Conservation (phyloP, 2,329 filamentous ascomycete genomes). For the Phaeosphaeria sp. region DNA sequence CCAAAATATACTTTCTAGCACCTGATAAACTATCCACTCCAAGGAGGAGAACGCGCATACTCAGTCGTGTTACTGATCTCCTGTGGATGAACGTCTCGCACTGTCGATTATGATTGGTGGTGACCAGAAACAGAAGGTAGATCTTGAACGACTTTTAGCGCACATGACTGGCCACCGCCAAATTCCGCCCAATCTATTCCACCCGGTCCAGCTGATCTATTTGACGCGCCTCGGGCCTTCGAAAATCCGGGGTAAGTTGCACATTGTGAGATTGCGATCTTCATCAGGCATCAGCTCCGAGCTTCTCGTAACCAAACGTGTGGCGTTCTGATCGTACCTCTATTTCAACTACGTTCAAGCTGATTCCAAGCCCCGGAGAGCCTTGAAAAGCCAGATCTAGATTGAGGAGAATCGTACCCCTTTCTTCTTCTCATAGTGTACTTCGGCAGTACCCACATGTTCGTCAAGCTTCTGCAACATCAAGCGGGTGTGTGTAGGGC, state of each 20-base stretch:
- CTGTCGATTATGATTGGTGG: slow-evolving; percentile 11
- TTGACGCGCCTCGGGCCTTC: slow-evolving; percentile 18
- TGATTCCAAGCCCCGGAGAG: not conserved
- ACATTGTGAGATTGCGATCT: slow-evolving; percentile 21
- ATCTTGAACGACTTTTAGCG: not conserved
- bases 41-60: not conserved
- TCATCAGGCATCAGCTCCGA: slow-evolving; percentile 27
- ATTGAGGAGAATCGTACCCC: slow-evolving; percentile 7
- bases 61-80: not conserved
- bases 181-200: slow-evolving; percentile 27
- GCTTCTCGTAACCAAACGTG: slow-evolving; percentile 14
- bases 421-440: slow-evolving; percentile 1
- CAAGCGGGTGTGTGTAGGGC: slow-evolving; percentile 1
- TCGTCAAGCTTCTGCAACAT: slow-evolving; percentile 4
- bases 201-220: slow-evolving; percentile 28
- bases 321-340: slow-evolving; percentile 14
- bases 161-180: slow-evolving; percentile 29
- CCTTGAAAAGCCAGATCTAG: not conserved
- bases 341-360: slow-evolving; percentile 19
- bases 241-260: slow-evolving; percentile 19
- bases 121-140: slow-evolving; percentile 19
- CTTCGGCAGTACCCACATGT: not conserved
- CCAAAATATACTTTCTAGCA: not conserved
- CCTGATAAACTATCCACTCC: too few species aligned
- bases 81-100: not conserved